Percentiles rank a stretch among this genome's conserved stretches.
phyloP scores from a whole-genome alignment of 352 stramenopile genomes.

The Phytophthora pistaciae region DNA sequence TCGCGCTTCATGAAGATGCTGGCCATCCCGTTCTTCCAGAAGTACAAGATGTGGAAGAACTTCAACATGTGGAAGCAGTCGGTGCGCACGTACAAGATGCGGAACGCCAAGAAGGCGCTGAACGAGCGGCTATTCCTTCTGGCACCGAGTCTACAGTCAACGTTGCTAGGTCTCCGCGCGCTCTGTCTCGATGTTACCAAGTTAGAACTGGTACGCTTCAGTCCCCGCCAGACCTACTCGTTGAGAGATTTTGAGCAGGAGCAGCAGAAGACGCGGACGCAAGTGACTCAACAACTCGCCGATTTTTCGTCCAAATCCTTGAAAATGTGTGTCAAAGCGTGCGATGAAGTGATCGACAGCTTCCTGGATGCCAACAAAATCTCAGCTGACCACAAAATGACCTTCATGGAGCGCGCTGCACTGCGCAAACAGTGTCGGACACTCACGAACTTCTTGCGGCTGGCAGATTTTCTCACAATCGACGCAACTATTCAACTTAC shows the following conservation, averaged over 20 bases:
- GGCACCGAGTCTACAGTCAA: constrained; percentile 82
- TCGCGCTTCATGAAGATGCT: constrained; percentile 92
- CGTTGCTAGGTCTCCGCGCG: constrained; percentile 77
- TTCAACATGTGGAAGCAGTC: constrained; percentile 94
- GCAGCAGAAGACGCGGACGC: constrained; percentile 61
- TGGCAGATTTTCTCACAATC: constrained; percentile 94
- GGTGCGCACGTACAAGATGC: constrained; percentile 89
- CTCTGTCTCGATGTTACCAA: constrained; percentile 80
- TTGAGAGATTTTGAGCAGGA: constrained; percentile 84
- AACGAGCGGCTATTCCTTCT: constrained; percentile 91
- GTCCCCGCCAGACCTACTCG: constrained; percentile 76
- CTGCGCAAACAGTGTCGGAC: constrained; percentile 92
- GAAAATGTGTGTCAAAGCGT: constrained; percentile 88
- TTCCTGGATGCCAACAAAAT: constrained; percentile 95
- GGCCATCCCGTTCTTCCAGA: constrained; percentile 92
- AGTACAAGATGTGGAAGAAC: constrained; percentile 95
- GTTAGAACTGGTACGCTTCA: constrained; percentile 78
- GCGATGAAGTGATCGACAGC: constrained; percentile 92
- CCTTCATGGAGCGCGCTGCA: constrained; percentile 95
- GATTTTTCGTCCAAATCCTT: constrained; percentile 78
- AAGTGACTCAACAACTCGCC: constrained; percentile 66
- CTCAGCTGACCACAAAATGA: constrained; percentile 95
- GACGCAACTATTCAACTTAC: constrained; percentile 91
- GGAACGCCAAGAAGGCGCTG: constrained; percentile 83
- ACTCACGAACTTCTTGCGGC: constrained; percentile 92